A percentile compares a stretch with the other conserved stretches of the same genome.
phyloP scores from a whole-genome alignment of 2,329 filamentous ascomycete species.

The Bertia moriformis region DNA sequence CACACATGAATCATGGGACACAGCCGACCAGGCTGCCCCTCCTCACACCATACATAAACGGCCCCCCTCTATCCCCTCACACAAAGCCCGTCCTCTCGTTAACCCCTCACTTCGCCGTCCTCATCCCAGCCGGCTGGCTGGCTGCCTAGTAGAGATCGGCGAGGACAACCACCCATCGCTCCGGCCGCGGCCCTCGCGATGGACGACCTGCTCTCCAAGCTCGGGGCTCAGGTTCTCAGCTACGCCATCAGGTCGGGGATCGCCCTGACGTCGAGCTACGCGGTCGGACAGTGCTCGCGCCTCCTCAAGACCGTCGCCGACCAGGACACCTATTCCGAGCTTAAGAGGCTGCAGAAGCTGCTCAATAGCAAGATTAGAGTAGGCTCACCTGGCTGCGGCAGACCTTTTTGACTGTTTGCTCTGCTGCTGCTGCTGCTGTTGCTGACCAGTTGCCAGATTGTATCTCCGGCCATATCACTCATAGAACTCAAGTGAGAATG shows the following conservation, averaged over 20 bases:
- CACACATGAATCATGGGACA: no score
- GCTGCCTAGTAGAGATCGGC: no score
- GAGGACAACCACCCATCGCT: no score
- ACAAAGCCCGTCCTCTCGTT: no score
- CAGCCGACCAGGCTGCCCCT: no score
- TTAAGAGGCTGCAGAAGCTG: constrained; percentile 56
- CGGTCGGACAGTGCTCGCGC: constrained; percentile 67
- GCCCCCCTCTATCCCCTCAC: no score
- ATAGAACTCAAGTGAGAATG: constrained; percentile 65
- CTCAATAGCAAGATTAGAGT: constrained; percentile 78
- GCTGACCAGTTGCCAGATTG: constrained; percentile 38
- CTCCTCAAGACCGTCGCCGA: constrained; percentile 67
- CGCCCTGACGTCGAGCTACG: constrained; percentile 70
- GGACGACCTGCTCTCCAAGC: constrained; percentile 46
- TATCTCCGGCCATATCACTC: constrained; percentile 81
- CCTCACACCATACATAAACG: no score
- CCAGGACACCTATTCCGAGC: constrained; percentile 49
- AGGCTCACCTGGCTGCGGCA: constrained; percentile 11
- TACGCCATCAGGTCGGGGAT: constrained; percentile 84
- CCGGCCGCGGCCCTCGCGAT: no score
- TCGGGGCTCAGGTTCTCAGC: constrained; percentile 65
- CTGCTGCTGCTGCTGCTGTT: no score
- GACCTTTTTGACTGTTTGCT: constrained; percentile 2
- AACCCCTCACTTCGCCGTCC: no score
- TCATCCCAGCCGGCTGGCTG: no score